Evolutionary conservation across 129 eudicot species (phyloP), one percentile per base, ranked within the genome.

Genomic region (Oenanthe sinensis): DNA sequence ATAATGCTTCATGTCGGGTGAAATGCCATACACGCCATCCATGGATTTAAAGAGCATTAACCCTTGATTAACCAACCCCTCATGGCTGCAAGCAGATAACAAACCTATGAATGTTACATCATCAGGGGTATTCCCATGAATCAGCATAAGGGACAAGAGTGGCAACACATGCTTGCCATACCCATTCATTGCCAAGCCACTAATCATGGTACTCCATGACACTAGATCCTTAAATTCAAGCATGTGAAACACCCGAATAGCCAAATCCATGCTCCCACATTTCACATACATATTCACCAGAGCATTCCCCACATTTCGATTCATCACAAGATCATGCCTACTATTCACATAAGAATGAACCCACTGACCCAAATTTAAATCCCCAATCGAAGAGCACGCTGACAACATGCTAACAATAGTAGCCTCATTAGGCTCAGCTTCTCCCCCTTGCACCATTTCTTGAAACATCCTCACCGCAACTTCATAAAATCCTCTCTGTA

Each of bases 171-270:
- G 86, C 28, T 33, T 16, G 7, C 86, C 86, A 24, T 76, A 63
- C 15, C 86, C 84, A 47, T 85, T 85, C 84, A 83, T 80, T 20
- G 89, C 87, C 70, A 86, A n/a, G 54, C 87, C 89, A 8, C 80
- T 58, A 74, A 83, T 81, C 78, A 83, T 65, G 6, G 89, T 83
- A 83, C 81, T 83, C 85, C 84, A 86, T 6, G 83, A 37, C 26
- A 83, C 75, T 16, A 54, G 69, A 81, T 80, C 86, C 68, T 83
- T 86, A 5, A 20, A 45, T 44, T 78, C 40, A 54, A 86, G 78
- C 5, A 8, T 22, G 36, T 70, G 45, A 12, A 86, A 83, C 81
- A 86, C 83, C 10, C 28, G 13, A 36, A 80, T n/a, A 6, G 83
- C 87, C 49, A 37, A 80, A n/a, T 30, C 52, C 54, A 86, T 78